These are phyloP conservation scores for Microthlaspi erraticum DNA, from an alignment of 345 rosid species.

Conservation along the genomic window DNA sequence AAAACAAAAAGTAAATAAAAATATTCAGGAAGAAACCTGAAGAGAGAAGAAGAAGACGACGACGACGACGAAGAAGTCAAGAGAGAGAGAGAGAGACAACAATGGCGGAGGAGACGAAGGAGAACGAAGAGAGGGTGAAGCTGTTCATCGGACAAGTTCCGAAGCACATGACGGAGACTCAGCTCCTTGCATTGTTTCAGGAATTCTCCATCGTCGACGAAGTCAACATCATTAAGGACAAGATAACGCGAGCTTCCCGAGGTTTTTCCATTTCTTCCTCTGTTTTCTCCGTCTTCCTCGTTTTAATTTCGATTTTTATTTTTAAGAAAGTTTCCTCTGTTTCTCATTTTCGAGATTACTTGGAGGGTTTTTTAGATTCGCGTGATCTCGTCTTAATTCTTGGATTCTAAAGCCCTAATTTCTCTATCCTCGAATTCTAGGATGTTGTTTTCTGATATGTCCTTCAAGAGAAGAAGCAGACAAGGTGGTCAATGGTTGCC, in stretches of 20 bases:
- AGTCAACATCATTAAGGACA: conserved; percentile 98
- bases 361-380: background rate
- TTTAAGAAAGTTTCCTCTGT: conserved; percentile 15
- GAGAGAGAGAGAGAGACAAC: conserved; percentile 46
- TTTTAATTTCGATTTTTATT: background rate
- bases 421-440: conserved; percentile 41
- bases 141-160: conserved; percentile 99
- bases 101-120: conserved; percentile 70
- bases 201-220: conserved; percentile 86
- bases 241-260: conserved; percentile 80
- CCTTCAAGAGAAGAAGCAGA: conserved; percentile 97
- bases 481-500: conserved; percentile 82
- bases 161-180: conserved; percentile 84
- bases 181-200: conserved; percentile 82
- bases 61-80: conserved; percentile 11
- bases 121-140: conserved; percentile 83
- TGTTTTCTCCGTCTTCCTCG: conserved; percentile 27
- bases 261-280: conserved; percentile 49
- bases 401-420: conserved; percentile 13
- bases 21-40: conserved; percentile 24
- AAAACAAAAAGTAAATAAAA: background rate
- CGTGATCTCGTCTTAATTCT: background rate
- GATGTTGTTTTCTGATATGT: conserved; percentile 91
- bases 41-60: conserved; percentile 1
- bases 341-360: background rate